phyloP scores from a whole-genome alignment of 1,284 basidiomycete genomes.

The Papiliotrema nemorosa region DNA sequence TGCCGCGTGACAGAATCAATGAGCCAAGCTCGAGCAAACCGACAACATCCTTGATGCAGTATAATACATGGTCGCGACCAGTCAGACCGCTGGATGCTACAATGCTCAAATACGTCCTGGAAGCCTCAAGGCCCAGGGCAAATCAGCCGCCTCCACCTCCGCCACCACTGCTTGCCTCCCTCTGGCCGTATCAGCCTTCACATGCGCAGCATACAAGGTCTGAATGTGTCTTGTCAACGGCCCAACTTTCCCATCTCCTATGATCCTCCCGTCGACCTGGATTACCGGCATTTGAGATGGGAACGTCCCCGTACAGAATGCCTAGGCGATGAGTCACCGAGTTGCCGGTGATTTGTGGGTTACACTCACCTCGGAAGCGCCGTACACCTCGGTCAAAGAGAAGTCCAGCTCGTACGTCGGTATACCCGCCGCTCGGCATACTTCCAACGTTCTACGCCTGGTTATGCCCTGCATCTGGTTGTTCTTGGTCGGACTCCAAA shows the following conservation, averaged over 20 bases:
- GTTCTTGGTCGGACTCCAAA: slow-evolving; percentile 11
- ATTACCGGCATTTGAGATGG: slow-evolving; percentile 4
- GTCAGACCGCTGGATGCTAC: no score
- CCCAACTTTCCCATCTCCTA: slow-evolving; percentile 1
- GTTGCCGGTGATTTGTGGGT: not conserved
- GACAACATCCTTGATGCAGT: no score
- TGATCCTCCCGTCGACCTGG: slow-evolving; percentile 2
- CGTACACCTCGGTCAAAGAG: slow-evolving; percentile 7
- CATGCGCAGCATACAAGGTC: slow-evolving; percentile 2
- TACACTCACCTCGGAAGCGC: slow-evolving; percentile 3
- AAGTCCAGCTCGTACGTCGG: slow-evolving; percentile 7
- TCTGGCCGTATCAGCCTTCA: not conserved
- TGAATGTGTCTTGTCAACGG: not conserved
- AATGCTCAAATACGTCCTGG: not conserved
- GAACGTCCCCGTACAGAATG: slow-evolving; percentile 5
- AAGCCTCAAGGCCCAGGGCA: not conserved
- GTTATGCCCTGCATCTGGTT: slow-evolving; percentile 11
- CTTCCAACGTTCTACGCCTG: slow-evolving; percentile 1
- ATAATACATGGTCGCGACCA: no score
- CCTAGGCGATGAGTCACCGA: not conserved
- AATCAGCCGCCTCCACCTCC: not conserved
- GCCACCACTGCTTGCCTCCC: slow-evolving; percentile 1
- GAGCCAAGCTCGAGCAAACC: no score
- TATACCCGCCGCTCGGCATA: slow-evolving; percentile 2
- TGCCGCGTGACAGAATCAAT: no score